Conservation (phyloP, 1,139 yeast genomes). For the Blastobotrys raffinosifermentans region DNA sequence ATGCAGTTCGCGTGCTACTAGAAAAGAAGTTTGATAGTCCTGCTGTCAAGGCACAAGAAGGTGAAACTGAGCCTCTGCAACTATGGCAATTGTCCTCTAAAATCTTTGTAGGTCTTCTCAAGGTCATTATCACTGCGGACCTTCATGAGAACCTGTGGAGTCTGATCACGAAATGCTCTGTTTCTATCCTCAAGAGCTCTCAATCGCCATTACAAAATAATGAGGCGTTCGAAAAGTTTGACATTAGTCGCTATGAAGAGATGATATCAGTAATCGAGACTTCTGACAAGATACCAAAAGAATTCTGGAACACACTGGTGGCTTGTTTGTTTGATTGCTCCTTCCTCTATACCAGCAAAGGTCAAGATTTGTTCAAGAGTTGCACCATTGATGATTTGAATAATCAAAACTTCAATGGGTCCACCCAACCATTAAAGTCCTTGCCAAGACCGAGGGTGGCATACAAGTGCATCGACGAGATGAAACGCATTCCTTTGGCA, state of each 20-base stretch:
- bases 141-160: conserved; percentile 33
- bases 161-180: conserved; percentile 39
- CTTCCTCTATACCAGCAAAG: conserved; percentile 1
- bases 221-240: conserved; percentile 42
- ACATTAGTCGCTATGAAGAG: conserved; percentile 42
- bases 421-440: conserved; percentile 39
- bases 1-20: conserved; percentile 17
- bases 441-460: conserved; percentile 41
- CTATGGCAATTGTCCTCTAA: conserved; percentile 31
- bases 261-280: conserved; percentile 40
- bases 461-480: conserved; percentile 43
- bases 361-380: neutral
- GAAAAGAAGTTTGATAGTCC: conserved; percentile 24
- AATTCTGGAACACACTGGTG: conserved; percentile 41
- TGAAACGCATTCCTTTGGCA: conserved; percentile 25
- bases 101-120: conserved; percentile 19
- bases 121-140: neutral
- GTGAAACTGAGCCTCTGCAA: conserved; percentile 16
- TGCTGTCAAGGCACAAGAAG: conserved; percentile 6
- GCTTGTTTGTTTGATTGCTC: conserved; percentile 37
- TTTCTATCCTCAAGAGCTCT: conserved; percentile 34
- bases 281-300: conserved; percentile 26
- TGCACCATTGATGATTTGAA: neutral
- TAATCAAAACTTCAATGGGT: conserved; percentile 32
- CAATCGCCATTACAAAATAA: conserved; percentile 9